phyloP scores from a whole-genome alignment of 495 filamentous ascomycete genomes.

The Podospora appendiculata region DNA sequence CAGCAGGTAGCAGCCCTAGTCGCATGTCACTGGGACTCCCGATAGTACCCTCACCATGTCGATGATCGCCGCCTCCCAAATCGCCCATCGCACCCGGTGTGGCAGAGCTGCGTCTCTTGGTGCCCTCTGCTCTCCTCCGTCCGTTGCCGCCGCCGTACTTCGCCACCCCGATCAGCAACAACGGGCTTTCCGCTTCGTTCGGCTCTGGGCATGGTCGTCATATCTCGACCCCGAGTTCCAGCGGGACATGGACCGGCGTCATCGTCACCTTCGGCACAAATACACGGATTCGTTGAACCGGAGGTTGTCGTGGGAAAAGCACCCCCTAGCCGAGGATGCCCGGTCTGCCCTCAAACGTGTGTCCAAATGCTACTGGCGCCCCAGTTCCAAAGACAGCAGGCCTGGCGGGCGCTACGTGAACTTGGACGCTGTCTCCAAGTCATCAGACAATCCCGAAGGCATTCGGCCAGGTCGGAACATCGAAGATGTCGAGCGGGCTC shows the following conservation, averaged over 20 bases:
- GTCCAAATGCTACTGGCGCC: slow-evolving; percentile 27
- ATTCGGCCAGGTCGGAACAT: slow-evolving; percentile 28
- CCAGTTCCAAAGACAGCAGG: neutral
- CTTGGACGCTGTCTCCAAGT: neutral
- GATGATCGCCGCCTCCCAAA: slow-evolving; percentile 22
- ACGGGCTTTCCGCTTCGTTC: slow-evolving; percentile 38
- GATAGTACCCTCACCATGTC: slow-evolving; percentile 20
- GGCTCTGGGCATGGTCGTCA: slow-evolving; percentile 25
- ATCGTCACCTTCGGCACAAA: slow-evolving; percentile 30
- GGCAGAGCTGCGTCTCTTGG: slow-evolving; percentile 9
- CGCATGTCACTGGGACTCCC: slow-evolving; percentile 7
- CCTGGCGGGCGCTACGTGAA: slow-evolving; percentile 9
- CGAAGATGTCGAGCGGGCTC: slow-evolving; percentile 28
- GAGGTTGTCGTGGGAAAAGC: slow-evolving; percentile 31
- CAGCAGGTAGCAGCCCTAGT: slow-evolving; percentile 11
- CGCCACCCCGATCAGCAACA: slow-evolving; percentile 26
- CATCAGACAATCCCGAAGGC: slow-evolving; percentile 22
- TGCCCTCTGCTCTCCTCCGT: slow-evolving; percentile 1
- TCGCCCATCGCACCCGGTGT: slow-evolving; percentile 24
- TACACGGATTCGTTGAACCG: slow-evolving; percentile 30
- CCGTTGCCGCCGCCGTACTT: slow-evolving; percentile 10
- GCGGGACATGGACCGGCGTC: slow-evolving; percentile 30
- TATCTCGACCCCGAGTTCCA: slow-evolving; percentile 29
- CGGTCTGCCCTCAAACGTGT: slow-evolving; percentile 24
- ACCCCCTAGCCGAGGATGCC: slow-evolving; percentile 17